Base-by-base conservation (phyloP, 768 basidiomycete species). In the Russula sp. region DNA sequence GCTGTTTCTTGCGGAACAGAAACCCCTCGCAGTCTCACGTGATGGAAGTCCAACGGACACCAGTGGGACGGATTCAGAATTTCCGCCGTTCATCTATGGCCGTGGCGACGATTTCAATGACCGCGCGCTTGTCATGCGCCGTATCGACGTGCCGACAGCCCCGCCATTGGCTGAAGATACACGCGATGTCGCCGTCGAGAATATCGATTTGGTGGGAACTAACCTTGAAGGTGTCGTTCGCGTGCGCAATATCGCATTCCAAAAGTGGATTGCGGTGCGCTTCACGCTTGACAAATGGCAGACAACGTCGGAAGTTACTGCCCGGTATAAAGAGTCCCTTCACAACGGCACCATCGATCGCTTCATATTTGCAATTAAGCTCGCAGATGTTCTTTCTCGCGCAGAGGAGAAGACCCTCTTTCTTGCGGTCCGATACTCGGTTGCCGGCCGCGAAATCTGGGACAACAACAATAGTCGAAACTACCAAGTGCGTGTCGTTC, bases 211-310 rank as follows among this genome's bases (percentile, higher is more conserved):
- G 39, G 75, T 80, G 63, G 77, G 77, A 39, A 75, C 75, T 37
- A 79, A 77, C 59, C 80, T 98, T 56, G 73, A 80, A n/a, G 96
- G 96, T 31, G 78, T 77, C 45, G 81, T 93, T 49, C 83, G 85
- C 52, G 90, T 96, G 62, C 82, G 85, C 69, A 98, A 98, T 72
- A 71, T 98, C 55, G 84, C 92, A 7, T 98, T 85, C 75, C 80
- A 88, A 69, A 98, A 98, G 76, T 83, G 84, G 79, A 80, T 98
- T 57, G 88, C 86, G 8, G 84, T 94, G 31, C 84, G 96, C 34
- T 98, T 97, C 74, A 98, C 96, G 1, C 82, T 95, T 68, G 96
- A 98, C 72, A 81, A 79, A 68, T 98, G 96, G 96, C 92, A 94
- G 74, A 99, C 96, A 52, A 95, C 92, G 62, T 90, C 88, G 73